A percentile compares a stretch with the other conserved stretches of the same genome.
Conservation (phyloP, 2,329 filamentous ascomycete species). For the Colletotrichum orchidophilum region DNA sequence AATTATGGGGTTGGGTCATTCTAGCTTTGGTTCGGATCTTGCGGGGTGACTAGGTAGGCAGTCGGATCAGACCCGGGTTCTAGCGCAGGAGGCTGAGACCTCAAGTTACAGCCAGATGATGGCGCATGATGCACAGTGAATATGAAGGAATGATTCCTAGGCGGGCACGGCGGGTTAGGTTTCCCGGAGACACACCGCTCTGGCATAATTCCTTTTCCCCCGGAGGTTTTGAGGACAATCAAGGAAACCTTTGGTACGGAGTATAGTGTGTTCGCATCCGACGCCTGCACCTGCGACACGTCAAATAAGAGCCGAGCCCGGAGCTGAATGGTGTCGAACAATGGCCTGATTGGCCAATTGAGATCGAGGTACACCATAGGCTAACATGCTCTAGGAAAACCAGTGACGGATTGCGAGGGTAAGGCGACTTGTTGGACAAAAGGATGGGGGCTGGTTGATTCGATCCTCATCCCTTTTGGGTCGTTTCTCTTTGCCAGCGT, state of each 20-base stretch:
- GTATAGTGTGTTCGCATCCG: conserved; percentile 5
- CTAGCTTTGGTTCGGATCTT: background rate
- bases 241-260: background rate
- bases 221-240: background rate
- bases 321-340: background rate
- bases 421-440: background rate
- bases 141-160: background rate
- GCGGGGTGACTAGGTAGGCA: conserved; percentile 3
- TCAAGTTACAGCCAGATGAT: background rate
- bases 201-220: background rate
- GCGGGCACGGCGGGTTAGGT: no score
- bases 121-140: background rate
- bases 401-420: background rate
- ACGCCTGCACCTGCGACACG: conserved; percentile 10
- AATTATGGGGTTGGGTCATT: background rate
- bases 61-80: background rate
- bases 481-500: background rate
- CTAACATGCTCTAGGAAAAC: background rate
- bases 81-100: background rate
- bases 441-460: background rate
- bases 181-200: background rate
- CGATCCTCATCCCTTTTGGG: no score
- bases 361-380: background rate
- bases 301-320: conserved; percentile 9
- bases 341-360: conserved; percentile 20